phyloP scores from a whole-genome alignment of 805 yeast genomes.

The Metschnikowia noctiluminum region DNA sequence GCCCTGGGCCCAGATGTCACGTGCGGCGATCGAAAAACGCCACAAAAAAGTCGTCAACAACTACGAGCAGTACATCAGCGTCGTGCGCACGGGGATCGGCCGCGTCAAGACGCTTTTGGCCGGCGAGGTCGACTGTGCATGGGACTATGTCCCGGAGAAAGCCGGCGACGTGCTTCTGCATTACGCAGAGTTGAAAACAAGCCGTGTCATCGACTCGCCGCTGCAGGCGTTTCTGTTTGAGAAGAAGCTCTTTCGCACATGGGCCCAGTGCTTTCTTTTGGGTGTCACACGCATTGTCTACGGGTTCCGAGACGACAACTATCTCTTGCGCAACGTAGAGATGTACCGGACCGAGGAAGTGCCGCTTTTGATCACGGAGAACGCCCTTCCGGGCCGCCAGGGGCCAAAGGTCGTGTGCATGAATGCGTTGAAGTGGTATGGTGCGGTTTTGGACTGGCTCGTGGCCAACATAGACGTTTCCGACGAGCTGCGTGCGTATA shows the following conservation, averaged over 20 bases:
- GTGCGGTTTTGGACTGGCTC: constrained; percentile 81
- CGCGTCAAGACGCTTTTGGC: constrained; percentile 63
- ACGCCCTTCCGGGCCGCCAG: constrained; percentile 35
- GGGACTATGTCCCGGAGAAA: constrained; percentile 66
- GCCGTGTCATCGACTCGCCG: constrained; percentile 51
- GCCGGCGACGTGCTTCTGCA: constrained; percentile 55
- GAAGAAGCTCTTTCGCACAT: constrained; percentile 68
- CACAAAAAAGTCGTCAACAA: constrained; percentile 57
- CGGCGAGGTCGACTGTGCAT: constrained; percentile 90
- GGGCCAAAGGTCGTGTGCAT: constrained; percentile 60
- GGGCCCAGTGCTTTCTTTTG: constrained; percentile 91
- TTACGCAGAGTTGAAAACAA: constrained; percentile 83
- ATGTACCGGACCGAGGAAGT: constrained; percentile 73
- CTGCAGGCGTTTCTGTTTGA: constrained; percentile 67
- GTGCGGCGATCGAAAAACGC: constrained; percentile 68
- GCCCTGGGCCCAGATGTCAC: constrained; percentile 68
- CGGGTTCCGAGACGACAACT: constrained; percentile 80
- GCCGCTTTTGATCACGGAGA: constrained; percentile 62
- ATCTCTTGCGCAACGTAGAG: constrained; percentile 66
- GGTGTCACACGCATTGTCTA: constrained; percentile 80
- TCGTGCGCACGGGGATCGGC: constrained; percentile 86
- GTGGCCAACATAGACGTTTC: constrained; percentile 47
- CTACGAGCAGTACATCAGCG: constrained; percentile 72
- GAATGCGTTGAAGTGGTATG: constrained; percentile 81
- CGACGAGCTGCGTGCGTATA: constrained; percentile 48